Conservation (phyloP, 1,284 basidiomycete genomes). For the Trametes hirsuta region DNA sequence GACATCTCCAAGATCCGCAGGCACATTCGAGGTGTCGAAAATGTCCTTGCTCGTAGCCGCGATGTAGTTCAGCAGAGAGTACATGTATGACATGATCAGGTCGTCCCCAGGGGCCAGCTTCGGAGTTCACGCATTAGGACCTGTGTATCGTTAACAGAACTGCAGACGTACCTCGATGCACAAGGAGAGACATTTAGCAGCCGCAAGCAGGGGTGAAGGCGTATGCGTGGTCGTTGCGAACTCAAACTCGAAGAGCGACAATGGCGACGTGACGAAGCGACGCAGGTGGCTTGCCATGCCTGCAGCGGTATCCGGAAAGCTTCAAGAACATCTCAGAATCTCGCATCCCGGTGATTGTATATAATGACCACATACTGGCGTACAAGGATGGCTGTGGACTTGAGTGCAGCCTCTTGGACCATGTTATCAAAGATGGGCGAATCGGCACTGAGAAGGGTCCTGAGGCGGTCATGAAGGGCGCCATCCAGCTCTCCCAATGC, state of each 20-base stretch:
- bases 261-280: constrained; percentile 86
- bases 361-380: constrained; percentile 62
- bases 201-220: constrained; percentile 79
- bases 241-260: constrained; percentile 87
- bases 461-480: constrained; percentile 72
- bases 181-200: constrained; percentile 87
- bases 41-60: constrained; percentile 79
- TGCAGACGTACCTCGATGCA: constrained; percentile 74
- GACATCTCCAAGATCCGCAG: constrained; percentile 36
- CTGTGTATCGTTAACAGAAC: neutral
- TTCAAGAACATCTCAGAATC: constrained; percentile 34
- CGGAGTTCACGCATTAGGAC: neutral
- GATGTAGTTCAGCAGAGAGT: constrained; percentile 92
- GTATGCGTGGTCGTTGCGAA: constrained; percentile 75
- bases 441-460: constrained; percentile 79
- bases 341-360: neutral
- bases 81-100: constrained; percentile 93
- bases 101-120: constrained; percentile 88
- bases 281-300: constrained; percentile 83
- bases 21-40: constrained; percentile 53
- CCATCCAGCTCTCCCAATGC: constrained; percentile 73
- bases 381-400: constrained; percentile 79
- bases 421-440: constrained; percentile 81
- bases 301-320: constrained; percentile 81
- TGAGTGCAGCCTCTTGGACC: constrained; percentile 85